A percentile compares a stretch with the other conserved stretches of the same genome.
Conservation (phyloP, 768 basidiomycete genomes). For the Hortiboletus flavorubellus region DNA sequence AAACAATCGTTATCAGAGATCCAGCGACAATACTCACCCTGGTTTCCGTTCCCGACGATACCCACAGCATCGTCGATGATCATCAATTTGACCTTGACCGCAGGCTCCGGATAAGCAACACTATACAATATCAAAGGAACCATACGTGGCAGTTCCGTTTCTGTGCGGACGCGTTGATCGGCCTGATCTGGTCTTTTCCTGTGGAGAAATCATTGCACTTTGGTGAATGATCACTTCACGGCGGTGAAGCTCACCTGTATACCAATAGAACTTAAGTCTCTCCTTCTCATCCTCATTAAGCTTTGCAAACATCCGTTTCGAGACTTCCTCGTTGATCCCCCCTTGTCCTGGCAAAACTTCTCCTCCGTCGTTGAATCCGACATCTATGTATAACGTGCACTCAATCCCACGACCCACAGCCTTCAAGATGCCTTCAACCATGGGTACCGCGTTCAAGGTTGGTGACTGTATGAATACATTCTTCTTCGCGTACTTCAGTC, state of each 20-base stretch:
- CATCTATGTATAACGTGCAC: slow-evolving; percentile 57
- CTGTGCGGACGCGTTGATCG: slow-evolving; percentile 62
- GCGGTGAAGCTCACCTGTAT: slow-evolving; percentile 33
- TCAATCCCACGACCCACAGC: slow-evolving; percentile 60
- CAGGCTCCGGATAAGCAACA: neutral
- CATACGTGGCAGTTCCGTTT: slow-evolving; percentile 67
- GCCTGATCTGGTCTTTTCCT: slow-evolving; percentile 61
- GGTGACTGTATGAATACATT: slow-evolving; percentile 74
- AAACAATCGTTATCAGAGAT: slow-evolving; percentile 2
- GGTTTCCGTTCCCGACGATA: slow-evolving; percentile 70
- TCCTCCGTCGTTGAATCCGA: slow-evolving; percentile 55
- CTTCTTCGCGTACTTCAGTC: slow-evolving; percentile 54
- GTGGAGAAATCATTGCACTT: neutral
- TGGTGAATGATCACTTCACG: neutral
- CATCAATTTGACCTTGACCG: slow-evolving; percentile 55
- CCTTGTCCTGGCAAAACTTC: slow-evolving; percentile 67
- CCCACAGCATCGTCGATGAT: slow-evolving; percentile 61
- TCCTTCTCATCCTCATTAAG: slow-evolving; percentile 45
- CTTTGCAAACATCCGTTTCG: slow-evolving; percentile 51
- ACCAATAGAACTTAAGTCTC: slow-evolving; percentile 53
- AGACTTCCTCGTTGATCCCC: slow-evolving; percentile 70
- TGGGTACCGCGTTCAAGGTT: slow-evolving; percentile 63
- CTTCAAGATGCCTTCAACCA: slow-evolving; percentile 54
- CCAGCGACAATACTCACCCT: slow-evolving; percentile 35
- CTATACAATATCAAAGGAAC: neutral